A percentile compares a stretch with the other conserved stretches of the same genome.
phyloP scores from a whole-genome alignment of 2,329 filamentous ascomycete species.

The Tolypocladium tundrense region DNA sequence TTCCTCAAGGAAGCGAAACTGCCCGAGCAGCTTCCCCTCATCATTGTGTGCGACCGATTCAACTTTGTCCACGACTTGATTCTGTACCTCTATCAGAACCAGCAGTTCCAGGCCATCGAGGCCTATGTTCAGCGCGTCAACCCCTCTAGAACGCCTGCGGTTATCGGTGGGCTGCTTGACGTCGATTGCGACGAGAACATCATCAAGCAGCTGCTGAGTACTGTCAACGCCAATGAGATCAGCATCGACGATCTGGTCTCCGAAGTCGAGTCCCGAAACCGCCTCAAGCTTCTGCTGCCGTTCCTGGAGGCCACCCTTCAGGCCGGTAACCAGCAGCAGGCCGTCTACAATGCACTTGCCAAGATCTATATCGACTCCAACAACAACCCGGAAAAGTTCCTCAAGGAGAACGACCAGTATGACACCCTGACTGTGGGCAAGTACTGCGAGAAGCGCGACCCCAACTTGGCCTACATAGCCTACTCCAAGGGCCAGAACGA shows the following conservation, averaged over 20 bases:
- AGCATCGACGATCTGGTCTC: conserved; percentile 89
- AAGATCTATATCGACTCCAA: conserved; percentile 99
- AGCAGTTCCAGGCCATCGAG: conserved; percentile 98
- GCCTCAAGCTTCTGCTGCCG: conserved; percentile 86
- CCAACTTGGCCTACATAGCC: conserved; percentile 87
- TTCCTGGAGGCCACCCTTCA: conserved; percentile 91
- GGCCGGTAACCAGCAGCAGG: conserved; percentile 88
- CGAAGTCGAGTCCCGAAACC: conserved; percentile 93
- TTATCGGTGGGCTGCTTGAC: conserved; percentile 86
- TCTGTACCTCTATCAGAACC: conserved; percentile 95
- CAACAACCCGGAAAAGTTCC: conserved; percentile 94
- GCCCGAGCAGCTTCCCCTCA: conserved; percentile 85
- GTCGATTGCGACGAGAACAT: conserved; percentile 95
- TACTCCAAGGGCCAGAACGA: conserved; percentile 97
- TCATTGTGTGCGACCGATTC: conserved; percentile 98
- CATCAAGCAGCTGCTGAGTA: conserved; percentile 83
- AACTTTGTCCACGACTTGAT: conserved; percentile 97
- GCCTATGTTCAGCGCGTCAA: conserved; percentile 97
- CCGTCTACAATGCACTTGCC: conserved; percentile 90
- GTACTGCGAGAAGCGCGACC: conserved; percentile 98
- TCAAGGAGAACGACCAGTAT: conserved; percentile 95
- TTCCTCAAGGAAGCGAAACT: conserved; percentile 95
- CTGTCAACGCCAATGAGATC: conserved; percentile 74
- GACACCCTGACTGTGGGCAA: conserved; percentile 88
- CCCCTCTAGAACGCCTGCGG: conserved; percentile 78